A percentile compares a stretch with the other conserved stretches of the same genome.
Conservation (phyloP, 768 basidiomycete species). For the Vararia minispora region DNA sequence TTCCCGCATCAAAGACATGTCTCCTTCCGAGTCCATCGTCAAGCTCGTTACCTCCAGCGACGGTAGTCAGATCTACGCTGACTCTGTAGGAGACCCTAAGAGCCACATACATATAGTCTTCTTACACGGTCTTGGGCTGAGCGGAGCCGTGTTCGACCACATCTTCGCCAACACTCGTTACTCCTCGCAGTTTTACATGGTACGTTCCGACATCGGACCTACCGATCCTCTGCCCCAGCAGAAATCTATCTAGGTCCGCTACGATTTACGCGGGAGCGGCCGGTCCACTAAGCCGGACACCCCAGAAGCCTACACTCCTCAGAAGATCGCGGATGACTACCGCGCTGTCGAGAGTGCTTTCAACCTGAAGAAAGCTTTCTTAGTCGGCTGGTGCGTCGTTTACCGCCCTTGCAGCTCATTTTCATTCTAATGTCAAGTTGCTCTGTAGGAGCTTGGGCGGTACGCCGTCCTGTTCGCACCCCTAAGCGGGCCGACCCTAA, state of each 20-base stretch:
- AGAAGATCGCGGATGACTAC: slow-evolving; percentile 15
- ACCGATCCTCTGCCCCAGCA: not conserved
- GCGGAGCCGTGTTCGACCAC: slow-evolving; percentile 12
- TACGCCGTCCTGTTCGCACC: not conserved
- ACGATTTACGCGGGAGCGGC: slow-evolving; percentile 17
- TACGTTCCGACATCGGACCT: slow-evolving; percentile 1
- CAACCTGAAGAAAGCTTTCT: slow-evolving; percentile 12
- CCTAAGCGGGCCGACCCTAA: not conserved
- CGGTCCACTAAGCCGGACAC: slow-evolving; percentile 9
- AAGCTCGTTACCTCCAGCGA: slow-evolving; percentile 14
- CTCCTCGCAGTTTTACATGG: slow-evolving; percentile 14
- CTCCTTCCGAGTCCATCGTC: too few species aligned
- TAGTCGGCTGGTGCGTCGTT: slow-evolving; percentile 16
- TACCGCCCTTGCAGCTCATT: slow-evolving; percentile 6
- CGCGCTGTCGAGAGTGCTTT: slow-evolving; percentile 13
- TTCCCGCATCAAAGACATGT: too few species aligned
- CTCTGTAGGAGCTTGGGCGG: slow-evolving; percentile 6
- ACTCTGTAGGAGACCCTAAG: slow-evolving; percentile 14
- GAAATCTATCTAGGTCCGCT: slow-evolving; percentile 12
- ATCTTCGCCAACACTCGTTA: slow-evolving; percentile 11
- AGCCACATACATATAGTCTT: slow-evolving; percentile 17
- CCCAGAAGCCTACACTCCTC: slow-evolving; percentile 8
- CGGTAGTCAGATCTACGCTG: slow-evolving; percentile 15
- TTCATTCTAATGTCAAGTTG: not conserved
- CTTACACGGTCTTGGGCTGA: slow-evolving; percentile 14